Evolutionary conservation across 1,284 basidiomycete species (phyloP), one percentile per base, ranked within the genome.

Genomic region (Tausonia pullulans): DNA sequence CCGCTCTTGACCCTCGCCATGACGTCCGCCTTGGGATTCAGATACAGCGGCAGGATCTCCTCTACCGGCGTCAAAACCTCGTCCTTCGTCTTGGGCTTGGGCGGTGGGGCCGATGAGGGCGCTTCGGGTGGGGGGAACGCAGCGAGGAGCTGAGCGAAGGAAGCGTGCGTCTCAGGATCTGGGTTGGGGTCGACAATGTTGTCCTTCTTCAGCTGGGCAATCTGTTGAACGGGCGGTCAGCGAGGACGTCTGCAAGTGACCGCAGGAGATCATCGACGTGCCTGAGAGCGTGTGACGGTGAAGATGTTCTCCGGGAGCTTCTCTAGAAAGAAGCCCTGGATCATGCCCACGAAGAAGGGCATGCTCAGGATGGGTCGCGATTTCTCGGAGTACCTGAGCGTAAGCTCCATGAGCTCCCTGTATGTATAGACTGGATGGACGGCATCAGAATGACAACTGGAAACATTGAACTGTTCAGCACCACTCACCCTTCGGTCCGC

Each of bases 211-310:
- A 87, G 75, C 70, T 86, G 85, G 65, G 81, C 77, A 53, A 86
- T 78, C 83, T 86, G 68, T 8, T 27, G 27, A n/a, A 45, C 45
- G 6, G 59, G 43, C 10, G 46, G 39, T 48, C 10, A 52, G 27
- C 4, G 43, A 48, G 45, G 14, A 6, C 13, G 46, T 11, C 16
- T 41, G n/a, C 43, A 49, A 16, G 44, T 16, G 14, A 14, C 9
- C 14, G n/a, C 9, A 41, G 60, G 16, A 54, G n/a, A 5, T 40
- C 10, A 14, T 39, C 46, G 53, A 67, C 70, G 53, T 67, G 85
- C 85, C 78, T 87, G 86, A 67, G 81, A 81, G 53, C 81, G 78
- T 6, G 86, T 86, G 14, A 87, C 69, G 0, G 86, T 87, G 67
- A 87, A 83, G 9, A 86, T 69, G 68, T 81, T 85, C n/a, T 76